A percentile compares a stretch with the other conserved stretches of the same genome.
phyloP scores from a whole-genome alignment of 2,329 filamentous ascomycete species.

The Cryphonectria carpinicola region DNA sequence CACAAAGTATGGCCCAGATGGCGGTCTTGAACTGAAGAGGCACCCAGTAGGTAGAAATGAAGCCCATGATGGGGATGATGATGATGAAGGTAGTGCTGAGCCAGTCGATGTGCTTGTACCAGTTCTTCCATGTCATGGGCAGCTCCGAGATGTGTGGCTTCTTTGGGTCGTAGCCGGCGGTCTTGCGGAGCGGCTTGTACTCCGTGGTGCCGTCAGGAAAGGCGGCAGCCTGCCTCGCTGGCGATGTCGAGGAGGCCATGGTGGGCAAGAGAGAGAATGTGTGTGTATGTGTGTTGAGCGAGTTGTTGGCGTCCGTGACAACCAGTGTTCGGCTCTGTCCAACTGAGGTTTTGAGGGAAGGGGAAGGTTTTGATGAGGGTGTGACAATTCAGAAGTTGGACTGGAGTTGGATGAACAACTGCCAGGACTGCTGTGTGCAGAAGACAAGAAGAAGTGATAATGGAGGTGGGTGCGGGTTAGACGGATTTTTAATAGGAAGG shows the following conservation, averaged over 20 bases:
- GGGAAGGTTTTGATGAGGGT: too few species aligned
- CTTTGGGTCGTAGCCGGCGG: constrained; percentile 50
- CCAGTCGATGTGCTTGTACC: constrained; percentile 94
- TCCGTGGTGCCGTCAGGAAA: constrained; percentile 59
- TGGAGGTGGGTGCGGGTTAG: not conserved
- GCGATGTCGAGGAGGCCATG: constrained; percentile 44
- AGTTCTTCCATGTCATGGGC: constrained; percentile 80
- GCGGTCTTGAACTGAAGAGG: constrained; percentile 73
- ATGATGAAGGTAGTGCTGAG: constrained; percentile 84
- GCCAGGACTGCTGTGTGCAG: constrained; percentile 11
- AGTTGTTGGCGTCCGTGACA: constrained; percentile 15
- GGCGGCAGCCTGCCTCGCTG: constrained; percentile 43
- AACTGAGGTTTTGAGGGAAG: not conserved
- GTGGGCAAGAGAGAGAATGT: constrained; percentile 21
- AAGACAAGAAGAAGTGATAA: not conserved
- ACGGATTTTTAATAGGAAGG: constrained; percentile 14
- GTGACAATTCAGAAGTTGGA: not conserved
- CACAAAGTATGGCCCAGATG: constrained; percentile 68
- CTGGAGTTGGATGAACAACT: not conserved
- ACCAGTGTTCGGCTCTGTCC: constrained; percentile 10
- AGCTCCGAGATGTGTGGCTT: constrained; percentile 87
- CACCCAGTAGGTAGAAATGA: constrained; percentile 77
- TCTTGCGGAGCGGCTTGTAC: constrained; percentile 55
- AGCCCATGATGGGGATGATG: constrained; percentile 73
- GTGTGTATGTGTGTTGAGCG: not conserved